These are phyloP conservation scores for Podospora fimiseda DNA, from an alignment of 495 filamentous ascomycete species.

Conservation along the genomic window DNA sequence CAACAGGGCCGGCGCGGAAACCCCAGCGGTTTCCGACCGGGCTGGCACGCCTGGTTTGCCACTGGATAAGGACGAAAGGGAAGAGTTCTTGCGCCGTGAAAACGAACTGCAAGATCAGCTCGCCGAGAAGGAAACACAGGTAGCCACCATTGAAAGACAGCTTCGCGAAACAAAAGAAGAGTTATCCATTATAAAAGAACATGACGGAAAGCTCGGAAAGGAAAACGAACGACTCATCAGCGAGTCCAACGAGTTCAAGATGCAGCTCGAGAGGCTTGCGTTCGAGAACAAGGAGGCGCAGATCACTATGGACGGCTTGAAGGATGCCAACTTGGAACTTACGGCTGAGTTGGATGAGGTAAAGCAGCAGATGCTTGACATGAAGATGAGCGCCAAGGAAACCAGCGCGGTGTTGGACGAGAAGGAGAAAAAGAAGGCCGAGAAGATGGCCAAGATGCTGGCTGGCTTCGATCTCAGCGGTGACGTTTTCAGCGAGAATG, in stretches of 20 bases:
- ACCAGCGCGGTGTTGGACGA: constrained; percentile 81
- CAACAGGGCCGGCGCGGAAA: constrained; percentile 73
- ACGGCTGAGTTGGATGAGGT: constrained; percentile 88
- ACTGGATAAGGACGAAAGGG: constrained; percentile 91
- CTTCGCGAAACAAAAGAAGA: constrained; percentile 79
- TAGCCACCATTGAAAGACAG: constrained; percentile 68
- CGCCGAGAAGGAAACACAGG: constrained; percentile 80
- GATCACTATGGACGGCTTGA: constrained; percentile 95
- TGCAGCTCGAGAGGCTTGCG: constrained; percentile 89
- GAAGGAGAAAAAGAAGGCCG: constrained; percentile 96
- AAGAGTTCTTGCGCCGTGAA: constrained; percentile 91
- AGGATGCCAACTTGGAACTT: constrained; percentile 90
- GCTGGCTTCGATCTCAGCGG: constrained; percentile 89
- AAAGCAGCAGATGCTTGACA: constrained; percentile 93
- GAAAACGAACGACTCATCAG: constrained; percentile 78
- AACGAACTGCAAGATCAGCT: constrained; percentile 97
- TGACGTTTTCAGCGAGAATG: constrained; percentile 86
- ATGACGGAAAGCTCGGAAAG: constrained; percentile 68
- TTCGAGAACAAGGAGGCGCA: constrained; percentile 95
- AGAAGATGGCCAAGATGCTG: constrained; percentile 99
- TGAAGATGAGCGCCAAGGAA: constrained; percentile 92
- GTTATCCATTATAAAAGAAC: constrained; percentile 71
- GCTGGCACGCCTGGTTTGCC: constrained; percentile 78
- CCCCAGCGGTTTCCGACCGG: constrained; percentile 59
- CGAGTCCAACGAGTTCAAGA: constrained; percentile 85